These are phyloP conservation scores for Rhizopogon vinicolor DNA, from an alignment of 768 basidiomycete species.

Conservation along the genomic window DNA sequence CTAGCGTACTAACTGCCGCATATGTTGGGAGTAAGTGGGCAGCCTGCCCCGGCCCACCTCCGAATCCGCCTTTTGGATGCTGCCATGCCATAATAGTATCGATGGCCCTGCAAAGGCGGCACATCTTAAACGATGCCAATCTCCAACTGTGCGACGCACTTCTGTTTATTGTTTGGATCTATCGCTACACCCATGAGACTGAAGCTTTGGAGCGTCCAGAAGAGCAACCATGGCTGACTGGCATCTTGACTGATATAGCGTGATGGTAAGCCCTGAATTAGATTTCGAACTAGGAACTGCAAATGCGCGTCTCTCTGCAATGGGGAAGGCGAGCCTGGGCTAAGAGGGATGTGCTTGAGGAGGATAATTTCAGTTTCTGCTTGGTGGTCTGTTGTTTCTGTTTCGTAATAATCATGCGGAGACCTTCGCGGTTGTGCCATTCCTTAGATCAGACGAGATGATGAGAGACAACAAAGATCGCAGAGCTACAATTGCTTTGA, in stretches of 20 bases:
- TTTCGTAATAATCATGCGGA: conserved; percentile 56
- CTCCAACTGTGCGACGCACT: conserved; percentile 40
- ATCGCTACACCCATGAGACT: conserved; percentile 72
- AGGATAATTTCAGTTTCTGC: conserved; percentile 63
- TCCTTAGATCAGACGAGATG: conserved; percentile 5
- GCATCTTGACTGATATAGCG: conserved; percentile 86
- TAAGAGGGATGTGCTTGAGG: conserved; percentile 44
- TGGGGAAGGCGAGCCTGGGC: conserved; percentile 22
- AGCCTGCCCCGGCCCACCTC: conserved; percentile 85
- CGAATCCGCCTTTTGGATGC: conserved; percentile 86
- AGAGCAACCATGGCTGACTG: conserved; percentile 92
- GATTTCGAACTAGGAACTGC: conserved; percentile 67
- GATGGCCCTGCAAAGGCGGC: conserved; percentile 50
- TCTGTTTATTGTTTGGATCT: conserved; percentile 73
- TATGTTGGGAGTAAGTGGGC: conserved; percentile 90
- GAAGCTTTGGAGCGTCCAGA: conserved; percentile 88
- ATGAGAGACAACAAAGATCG: background rate
- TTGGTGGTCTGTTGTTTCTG: conserved; percentile 60
- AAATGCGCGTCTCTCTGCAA: conserved; percentile 67
- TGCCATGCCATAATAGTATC: conserved; percentile 80
- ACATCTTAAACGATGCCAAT: background rate
- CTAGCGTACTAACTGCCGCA: conserved; percentile 78
- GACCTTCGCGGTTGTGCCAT: conserved; percentile 23
- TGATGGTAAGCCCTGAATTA: conserved; percentile 75
- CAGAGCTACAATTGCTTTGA: background rate